Base-by-base conservation (phyloP, 1,284 basidiomycete genomes). In the Porodaedalea pini region DNA sequence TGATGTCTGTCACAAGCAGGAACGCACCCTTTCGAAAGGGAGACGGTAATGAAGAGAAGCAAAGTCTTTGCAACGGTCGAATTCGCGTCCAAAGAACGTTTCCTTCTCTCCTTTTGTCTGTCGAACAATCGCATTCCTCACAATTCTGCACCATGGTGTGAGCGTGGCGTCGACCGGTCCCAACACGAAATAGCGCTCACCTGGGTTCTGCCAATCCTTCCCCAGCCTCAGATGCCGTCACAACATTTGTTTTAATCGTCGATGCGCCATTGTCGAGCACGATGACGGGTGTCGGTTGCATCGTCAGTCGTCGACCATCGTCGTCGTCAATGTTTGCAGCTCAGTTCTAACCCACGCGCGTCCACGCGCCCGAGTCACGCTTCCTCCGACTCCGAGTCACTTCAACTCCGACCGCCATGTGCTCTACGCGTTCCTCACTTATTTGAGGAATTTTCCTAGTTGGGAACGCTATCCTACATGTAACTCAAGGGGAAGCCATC, bases 241-340 rank as follows among this genome's bases (percentile, higher is more conserved):
- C 71, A 15, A 81, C 68, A 15, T 90, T 88, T 8, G 82, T 80
- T 68, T 95, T 96, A 71, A 95, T 85, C 2, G 81, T 82, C 54
- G 80, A 83, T 7, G 84, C 93, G 43, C 93, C 93, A 70, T 95
- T 96, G 68, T 96, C 93, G 45, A 95, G 77, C 6, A 94, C 77
- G 58, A 93, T 74, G 15, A 83, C 76, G 2, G 77, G 69, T 37
- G 70, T 55, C 41, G 71, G 62, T 37, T 71, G 67, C 78, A 81
- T 81, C 7, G 7, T 39, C 19, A 40, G 43, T 23, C 10, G 29
- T 34, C 25, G 15, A 44, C 6, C 25, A 51, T 51, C 17, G 34
- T 37, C 19, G 2, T 6, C 4, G 32, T 34, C 17, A 51, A 23
- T 36, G 32, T 21, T 37, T 36, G 31, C 23, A 29, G 37, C n/a